Conservation (phyloP, 2,329 filamentous ascomycete genomes). For the Cryphonectria japonica region DNA sequence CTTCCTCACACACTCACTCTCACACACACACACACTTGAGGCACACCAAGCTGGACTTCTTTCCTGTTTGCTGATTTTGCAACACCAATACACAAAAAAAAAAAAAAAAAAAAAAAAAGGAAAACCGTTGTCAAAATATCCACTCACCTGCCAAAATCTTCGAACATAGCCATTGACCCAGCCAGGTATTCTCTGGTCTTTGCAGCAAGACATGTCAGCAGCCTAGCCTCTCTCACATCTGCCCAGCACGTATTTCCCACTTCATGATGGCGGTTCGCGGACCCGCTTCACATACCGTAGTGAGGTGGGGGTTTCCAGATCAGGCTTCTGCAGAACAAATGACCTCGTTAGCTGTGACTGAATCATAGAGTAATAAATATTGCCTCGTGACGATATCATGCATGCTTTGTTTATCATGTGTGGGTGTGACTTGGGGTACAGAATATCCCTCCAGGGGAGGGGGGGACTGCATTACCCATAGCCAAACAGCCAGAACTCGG, state of each 20-base stretch:
- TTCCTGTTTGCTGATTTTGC: neutral
- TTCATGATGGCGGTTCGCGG: neutral
- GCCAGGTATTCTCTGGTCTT: slow-evolving; percentile 83
- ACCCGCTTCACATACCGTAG: slow-evolving; percentile 66
- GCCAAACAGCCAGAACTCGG: slow-evolving; percentile 94
- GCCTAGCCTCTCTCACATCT: neutral
- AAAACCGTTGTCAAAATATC: neutral
- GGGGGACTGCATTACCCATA: slow-evolving; percentile 69
- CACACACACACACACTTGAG: too few species aligned
- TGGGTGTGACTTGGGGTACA: neutral
- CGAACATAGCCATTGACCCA: slow-evolving; percentile 94
- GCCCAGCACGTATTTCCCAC: too few species aligned
- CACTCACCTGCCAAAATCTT: slow-evolving; percentile 92
- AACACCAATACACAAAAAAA: slow-evolving; percentile 22
- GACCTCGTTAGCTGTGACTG: slow-evolving; percentile 11
- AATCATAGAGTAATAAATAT: neutral
- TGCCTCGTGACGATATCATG: slow-evolving; percentile 4
- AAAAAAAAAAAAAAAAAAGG: slow-evolving; percentile 19
- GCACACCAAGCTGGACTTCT: neutral
- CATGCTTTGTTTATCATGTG: neutral
- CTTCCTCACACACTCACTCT: too few species aligned
- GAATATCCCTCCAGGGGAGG: neutral
- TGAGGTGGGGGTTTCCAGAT: slow-evolving; percentile 99
- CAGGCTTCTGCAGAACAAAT: slow-evolving; percentile 67
- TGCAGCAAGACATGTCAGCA: slow-evolving; percentile 7